phyloP scores from a whole-genome alignment of 805 yeast genomes.

The Clavispora fructus region DNA sequence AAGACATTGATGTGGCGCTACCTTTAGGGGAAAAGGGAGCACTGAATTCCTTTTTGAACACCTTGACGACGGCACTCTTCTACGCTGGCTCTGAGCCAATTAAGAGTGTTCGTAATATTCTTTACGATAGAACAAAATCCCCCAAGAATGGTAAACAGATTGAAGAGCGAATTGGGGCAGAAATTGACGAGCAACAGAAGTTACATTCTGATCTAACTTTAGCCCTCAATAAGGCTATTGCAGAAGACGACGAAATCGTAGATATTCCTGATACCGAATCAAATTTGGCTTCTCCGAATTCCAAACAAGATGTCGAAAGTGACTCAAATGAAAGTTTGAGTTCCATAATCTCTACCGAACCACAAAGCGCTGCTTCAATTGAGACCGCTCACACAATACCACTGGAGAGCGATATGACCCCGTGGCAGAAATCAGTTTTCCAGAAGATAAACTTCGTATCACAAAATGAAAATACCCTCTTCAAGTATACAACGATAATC shows the following conservation, averaged over 20 bases:
- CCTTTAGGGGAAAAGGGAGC: constrained; percentile 20
- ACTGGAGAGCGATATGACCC: constrained; percentile 10
- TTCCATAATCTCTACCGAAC: not conserved
- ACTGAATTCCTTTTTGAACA: constrained; percentile 22
- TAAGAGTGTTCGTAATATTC: not conserved
- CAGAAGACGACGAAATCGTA: no score
- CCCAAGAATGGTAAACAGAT: not conserved
- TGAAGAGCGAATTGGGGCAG: no score
- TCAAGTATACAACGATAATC: constrained; percentile 9
- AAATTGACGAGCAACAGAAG: no score
- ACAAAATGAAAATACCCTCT: constrained; percentile 7
- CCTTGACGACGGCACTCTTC: constrained; percentile 27
- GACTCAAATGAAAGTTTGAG: not conserved
- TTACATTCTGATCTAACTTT: no score
- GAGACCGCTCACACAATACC: constrained; percentile 2
- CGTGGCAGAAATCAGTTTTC: constrained; percentile 27
- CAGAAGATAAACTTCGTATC: constrained; percentile 10
- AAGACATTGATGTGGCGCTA: constrained; percentile 26
- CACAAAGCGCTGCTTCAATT: not conserved
- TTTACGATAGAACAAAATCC: not conserved
- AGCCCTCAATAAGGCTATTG: no score
- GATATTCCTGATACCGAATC: not conserved
- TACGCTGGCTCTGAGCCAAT: constrained; percentile 21
- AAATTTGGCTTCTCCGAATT: no score
- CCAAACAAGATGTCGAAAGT: not conserved